Evolutionary conservation across 1,139 yeast species (phyloP).

Genomic region (Candida albicans): DNA sequence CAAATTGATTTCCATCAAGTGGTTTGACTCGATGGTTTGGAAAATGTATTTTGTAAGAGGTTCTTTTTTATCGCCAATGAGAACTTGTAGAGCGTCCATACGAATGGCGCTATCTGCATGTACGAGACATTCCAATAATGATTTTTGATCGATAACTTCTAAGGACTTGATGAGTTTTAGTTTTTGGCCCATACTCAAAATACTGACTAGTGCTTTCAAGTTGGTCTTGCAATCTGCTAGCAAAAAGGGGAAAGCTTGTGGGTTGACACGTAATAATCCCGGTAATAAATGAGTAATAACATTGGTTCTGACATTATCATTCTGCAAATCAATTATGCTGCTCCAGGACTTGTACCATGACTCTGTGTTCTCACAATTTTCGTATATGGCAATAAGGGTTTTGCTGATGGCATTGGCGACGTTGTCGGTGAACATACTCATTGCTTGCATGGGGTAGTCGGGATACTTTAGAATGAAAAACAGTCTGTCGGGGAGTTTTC

Average conservation of each 20-base stretch:
- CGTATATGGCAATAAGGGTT: constrained; percentile 50
- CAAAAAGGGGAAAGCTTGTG: constrained; percentile 22
- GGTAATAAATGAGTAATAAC: constrained; percentile 56
- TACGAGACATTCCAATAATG: constrained; percentile 39
- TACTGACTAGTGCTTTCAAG: constrained; percentile 48
- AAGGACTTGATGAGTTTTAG: constrained; percentile 41
- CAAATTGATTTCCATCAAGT: constrained; percentile 47
- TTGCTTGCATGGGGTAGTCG: constrained; percentile 42
- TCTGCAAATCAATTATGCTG: constrained; percentile 35
- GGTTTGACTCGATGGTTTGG: constrained; percentile 37
- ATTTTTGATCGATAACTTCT: constrained; percentile 5
- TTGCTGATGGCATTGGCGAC: constrained; percentile 71
- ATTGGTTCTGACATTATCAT: constrained; percentile 40
- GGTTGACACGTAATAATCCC: constrained; percentile 54
- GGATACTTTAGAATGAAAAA: constrained; percentile 46
- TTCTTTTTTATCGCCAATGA: constrained; percentile 51
- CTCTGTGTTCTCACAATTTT: constrained; percentile 23
- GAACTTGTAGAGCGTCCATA: constrained; percentile 56
- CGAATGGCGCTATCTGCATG: constrained; percentile 49
- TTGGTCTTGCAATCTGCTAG: constrained; percentile 22
- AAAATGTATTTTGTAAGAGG: constrained; percentile 50
- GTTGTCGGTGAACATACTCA: constrained; percentile 55
- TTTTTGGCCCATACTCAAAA: constrained; percentile 66
- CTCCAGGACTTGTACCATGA: constrained; percentile 61
- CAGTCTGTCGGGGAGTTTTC: constrained; percentile 35